These are phyloP conservation scores for Lactifluus hygrophoroides DNA, from an alignment of 768 basidiomycete species.

Conservation along the genomic window DNA sequence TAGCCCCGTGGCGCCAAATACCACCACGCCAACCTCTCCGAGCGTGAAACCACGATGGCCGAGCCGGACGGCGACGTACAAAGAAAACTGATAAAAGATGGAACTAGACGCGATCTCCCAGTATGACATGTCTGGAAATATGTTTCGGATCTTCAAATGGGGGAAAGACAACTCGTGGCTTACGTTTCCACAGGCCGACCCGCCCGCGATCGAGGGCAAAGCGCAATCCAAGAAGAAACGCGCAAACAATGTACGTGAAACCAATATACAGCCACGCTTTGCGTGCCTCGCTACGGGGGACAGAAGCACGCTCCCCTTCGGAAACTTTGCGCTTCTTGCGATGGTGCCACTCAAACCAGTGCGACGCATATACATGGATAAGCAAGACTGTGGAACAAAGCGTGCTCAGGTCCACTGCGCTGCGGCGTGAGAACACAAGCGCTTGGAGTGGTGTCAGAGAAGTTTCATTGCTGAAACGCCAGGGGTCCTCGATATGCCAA, in stretches of 20 bases:
- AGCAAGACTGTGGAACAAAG: conserved; percentile 75
- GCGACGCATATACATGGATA: conserved; percentile 70
- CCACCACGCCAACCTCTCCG: conserved; percentile 85
- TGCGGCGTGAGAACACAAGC: conserved; percentile 60
- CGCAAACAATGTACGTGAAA: conserved; percentile 50
- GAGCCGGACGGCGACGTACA: conserved; percentile 83
- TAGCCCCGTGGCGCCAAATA: conserved; percentile 79
- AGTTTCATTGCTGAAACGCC: conserved; percentile 38
- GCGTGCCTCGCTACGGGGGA: conserved; percentile 62
- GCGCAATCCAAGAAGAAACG: conserved; percentile 42
- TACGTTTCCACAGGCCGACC: conserved; percentile 65
- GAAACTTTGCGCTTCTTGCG: conserved; percentile 34
- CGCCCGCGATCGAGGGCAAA: conserved; percentile 34
- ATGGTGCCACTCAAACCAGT: conserved; percentile 58
- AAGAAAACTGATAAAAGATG: conserved; percentile 82
- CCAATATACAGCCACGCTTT: conserved; percentile 55
- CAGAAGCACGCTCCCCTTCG: conserved; percentile 66
- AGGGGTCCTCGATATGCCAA: conserved; percentile 77
- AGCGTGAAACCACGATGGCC: conserved; percentile 94
- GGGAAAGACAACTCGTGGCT: background rate
- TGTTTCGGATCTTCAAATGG: background rate
- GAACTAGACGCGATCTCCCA: conserved; percentile 68
- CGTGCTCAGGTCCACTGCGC: conserved; percentile 69
- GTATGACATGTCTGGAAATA: conserved; percentile 55
- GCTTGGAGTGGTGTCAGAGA: conserved; percentile 42